Evolutionary conservation across 805 yeast species (phyloP).

Genomic region (Candida dajiaensis): DNA sequence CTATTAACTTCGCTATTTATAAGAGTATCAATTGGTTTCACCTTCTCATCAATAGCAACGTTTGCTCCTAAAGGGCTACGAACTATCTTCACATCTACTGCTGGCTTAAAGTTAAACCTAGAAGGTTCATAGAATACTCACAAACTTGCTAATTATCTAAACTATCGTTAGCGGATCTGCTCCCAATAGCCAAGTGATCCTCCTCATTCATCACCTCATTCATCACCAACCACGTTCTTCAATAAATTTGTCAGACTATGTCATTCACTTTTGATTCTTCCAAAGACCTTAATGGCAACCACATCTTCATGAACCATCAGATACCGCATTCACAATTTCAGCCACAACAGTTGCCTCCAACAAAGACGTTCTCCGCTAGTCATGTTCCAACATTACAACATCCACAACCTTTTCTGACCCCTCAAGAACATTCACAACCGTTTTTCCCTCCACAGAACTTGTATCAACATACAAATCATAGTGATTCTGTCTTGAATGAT

Average conservation of each 20-base stretch:
- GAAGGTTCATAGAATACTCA: no score
- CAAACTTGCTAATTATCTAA: no score
- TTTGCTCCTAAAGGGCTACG: no score
- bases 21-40: no score
- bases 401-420: not conserved
- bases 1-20: no score
- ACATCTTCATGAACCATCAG: not conserved
- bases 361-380: not conserved
- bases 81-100: no score
- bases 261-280: not conserved
- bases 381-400: not conserved
- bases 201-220: no score
- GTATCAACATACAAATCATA: not conserved
- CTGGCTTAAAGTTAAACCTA: no score
- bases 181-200: no score
- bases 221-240: no score
- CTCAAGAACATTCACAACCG: not conserved
- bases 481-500: slow-evolving; percentile 2
- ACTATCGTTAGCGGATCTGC: no score
- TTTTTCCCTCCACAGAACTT: not conserved
- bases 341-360: not conserved
- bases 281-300: not conserved
- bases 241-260: not conserved
- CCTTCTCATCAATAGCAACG: no score
- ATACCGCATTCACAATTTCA: not conserved